Evolutionary conservation across 1,139 yeast species (phyloP).

Genomic region (Candida gigantensis): DNA sequence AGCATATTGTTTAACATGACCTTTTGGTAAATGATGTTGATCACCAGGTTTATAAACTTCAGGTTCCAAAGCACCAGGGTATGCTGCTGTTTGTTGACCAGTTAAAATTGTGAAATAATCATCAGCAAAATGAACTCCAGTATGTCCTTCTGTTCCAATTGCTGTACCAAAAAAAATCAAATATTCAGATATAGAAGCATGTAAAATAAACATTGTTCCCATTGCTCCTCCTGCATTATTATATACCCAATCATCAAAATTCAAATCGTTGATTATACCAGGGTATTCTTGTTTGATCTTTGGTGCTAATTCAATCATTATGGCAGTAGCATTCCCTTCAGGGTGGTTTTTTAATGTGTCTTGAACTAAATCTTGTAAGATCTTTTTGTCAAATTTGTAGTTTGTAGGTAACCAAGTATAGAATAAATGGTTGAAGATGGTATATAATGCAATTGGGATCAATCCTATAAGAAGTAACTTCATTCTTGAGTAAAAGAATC

Average conservation of each 20-base stretch:
- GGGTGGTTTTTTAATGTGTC: conserved; percentile 55
- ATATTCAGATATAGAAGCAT: conserved; percentile 94
- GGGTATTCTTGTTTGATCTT: conserved; percentile 62
- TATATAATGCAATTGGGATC: conserved; percentile 28
- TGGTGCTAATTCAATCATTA: conserved; percentile 62
- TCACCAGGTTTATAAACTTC: conserved; percentile 80
- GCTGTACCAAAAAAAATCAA: conserved; percentile 87
- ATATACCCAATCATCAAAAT: conserved; percentile 86
- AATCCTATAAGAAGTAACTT: conserved; percentile 22
- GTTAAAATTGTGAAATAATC: conserved; percentile 89
- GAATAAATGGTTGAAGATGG: conserved; percentile 44
- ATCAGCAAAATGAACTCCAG: conserved; percentile 94
- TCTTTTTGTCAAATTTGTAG: conserved; percentile 58
- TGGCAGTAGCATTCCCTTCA: conserved; percentile 61
- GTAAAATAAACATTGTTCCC: conserved; percentile 95
- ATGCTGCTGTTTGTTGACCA: conserved; percentile 78
- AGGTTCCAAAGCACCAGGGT: conserved; percentile 58
- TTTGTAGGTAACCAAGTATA: conserved; percentile 67
- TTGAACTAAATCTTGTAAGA: conserved; percentile 49
- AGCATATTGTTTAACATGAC: conserved; percentile 76
- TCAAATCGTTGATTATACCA: conserved; percentile 64
- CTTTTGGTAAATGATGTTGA: conserved; percentile 74
- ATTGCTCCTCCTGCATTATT: conserved; percentile 99
- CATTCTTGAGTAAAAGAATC: conserved; percentile 15
- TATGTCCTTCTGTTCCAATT: conserved; percentile 93